Conservation (phyloP, 345 rosid genomes). For the Abelmoschus esculentus region DNA sequence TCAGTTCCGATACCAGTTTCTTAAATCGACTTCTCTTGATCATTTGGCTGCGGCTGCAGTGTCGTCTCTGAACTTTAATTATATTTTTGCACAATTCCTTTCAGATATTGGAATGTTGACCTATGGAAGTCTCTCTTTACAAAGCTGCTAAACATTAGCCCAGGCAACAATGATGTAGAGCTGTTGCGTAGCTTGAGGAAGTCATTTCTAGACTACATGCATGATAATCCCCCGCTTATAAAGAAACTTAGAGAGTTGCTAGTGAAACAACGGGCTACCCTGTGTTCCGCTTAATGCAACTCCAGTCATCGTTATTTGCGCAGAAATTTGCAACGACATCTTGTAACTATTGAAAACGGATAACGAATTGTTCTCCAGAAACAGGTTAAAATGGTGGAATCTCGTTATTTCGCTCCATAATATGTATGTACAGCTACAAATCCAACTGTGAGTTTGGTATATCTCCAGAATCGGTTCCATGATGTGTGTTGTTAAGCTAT, state of each 20-base stretch:
- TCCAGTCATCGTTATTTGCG: background rate
- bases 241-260: constrained; percentile 63
- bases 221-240: constrained; percentile 47
- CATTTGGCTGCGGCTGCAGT: background rate
- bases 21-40: background rate
- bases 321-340: background rate
- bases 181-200: constrained; percentile 51
- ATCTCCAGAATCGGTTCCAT: too few species aligned
- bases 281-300: constrained; percentile 44
- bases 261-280: constrained; percentile 59
- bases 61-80: background rate
- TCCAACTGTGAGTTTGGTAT: too few species aligned
- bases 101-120: constrained; percentile 78
- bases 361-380: background rate
- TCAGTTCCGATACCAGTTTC: background rate
- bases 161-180: constrained; percentile 29
- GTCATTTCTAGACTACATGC: constrained; percentile 51
- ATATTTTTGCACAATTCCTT: constrained; percentile 1
- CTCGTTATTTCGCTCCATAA: too few species aligned
- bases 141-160: constrained; percentile 49
- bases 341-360: background rate
- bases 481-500: too few species aligned
- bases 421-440: too few species aligned
- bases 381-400: background rate
- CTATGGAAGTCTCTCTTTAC: constrained; percentile 70